Evolutionary conservation across 345 rosid species (phyloP), one percentile per base, ranked within the genome.

Genomic region (Eutrema japonicum): DNA sequence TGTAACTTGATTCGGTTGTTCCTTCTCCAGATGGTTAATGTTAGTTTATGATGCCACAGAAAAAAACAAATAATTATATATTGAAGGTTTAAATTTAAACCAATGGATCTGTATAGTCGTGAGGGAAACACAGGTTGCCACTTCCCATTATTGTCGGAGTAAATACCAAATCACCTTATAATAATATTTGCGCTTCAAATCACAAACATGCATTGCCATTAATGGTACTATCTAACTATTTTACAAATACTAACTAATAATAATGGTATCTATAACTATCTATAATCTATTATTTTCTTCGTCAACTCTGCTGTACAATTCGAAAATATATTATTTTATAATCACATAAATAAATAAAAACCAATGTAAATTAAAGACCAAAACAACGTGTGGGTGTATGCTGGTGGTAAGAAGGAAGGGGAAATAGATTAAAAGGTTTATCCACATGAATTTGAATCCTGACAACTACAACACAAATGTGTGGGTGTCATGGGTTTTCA

Each of bases 81-180:
- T 27, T 47, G 30, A 54, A 64, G 5, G 55, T 51, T 13, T 16
- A 61, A 18, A 18, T 18, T 18, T 18, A 18, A 18, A 62, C 56
- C 57, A 74, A 58, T 58, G 55, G 42, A 22, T 61, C 0, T 52
- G 79, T 33, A 2, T 42, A 45, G 74, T 68, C 69, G 79, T 75
- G 64, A 75, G 27, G 29, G 33, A 69, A 52, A 62, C 69, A 68
- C 75, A 63, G 3, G 66, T 76, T 62, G 64, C 75, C 37, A 76
- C 66, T 69, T 76, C 70, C 75, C 70, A 69, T 70, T 32, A 37
- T 3, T 53, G 47, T 42, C 22, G 36, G 74, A 42, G 47, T 57
- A 38, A 56, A 47, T 11, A 46, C 33, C 14, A 30, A 66, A 40
- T 27, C 16, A 65, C 36, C 35, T 16, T 49, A 27, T 47, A 10